Evolutionary conservation across 306 rosid species (phyloP), one percentile per base, ranked within the genome.

Genomic region (Prunus mume): DNA sequence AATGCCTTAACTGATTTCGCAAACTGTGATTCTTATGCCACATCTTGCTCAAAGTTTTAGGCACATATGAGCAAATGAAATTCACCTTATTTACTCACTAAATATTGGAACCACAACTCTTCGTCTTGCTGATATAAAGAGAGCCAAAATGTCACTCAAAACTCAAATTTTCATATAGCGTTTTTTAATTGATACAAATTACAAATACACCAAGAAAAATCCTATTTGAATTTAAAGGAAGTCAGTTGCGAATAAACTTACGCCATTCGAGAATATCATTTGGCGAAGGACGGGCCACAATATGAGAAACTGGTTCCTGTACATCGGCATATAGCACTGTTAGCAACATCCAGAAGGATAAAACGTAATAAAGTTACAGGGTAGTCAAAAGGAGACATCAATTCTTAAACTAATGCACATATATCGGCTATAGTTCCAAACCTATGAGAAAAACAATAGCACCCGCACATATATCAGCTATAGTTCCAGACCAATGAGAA

Each of bases 181-280:
- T 13, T 18, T 52, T 52, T 47, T 11, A 47, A 47, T 47, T 47
- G 9, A 47, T 12, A 47, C 17, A 38, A 38, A 1, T 19, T 52
- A 52, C 57, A 18, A 1, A 0, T 9, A 71, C 30, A 71, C 9
- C 43, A 14, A 56, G 49, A 2, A 18, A 47, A 49, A 38, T 49
- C 15, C 51, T 27, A 34, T 6, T 27, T 14, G 0, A 34, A 43
- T 68, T 46, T 27, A 0, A 52, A 8, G 27, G n/a, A 60, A 34
- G 13, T 24, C 9, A 27, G n/a, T 8, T 77, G 68, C 28, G 62
- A 79, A 69, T 65, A 72, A 78, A 92, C 99, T 91, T 88, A 96
- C 99, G 98, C 99, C 99, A 96, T 71, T 96, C 97, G 51, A 96
- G 99, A 89, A 96, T 91, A 76, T 96, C 97, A 78, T 85, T 96